phyloP scores from a whole-genome alignment of 2,329 filamentous ascomycete genomes.

The Zopfia rhizophila region DNA sequence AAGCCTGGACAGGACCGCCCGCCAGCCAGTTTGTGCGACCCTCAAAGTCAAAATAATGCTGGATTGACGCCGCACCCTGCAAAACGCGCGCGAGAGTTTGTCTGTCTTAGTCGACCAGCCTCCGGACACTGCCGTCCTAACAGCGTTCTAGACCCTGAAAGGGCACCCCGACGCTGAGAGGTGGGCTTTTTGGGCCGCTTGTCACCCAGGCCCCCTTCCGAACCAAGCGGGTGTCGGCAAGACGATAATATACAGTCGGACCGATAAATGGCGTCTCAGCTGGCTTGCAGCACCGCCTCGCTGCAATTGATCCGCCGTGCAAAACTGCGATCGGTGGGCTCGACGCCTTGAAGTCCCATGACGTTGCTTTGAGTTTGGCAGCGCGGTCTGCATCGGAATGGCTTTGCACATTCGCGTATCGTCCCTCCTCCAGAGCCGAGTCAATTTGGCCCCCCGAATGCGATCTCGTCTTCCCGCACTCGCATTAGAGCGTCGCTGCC shows the following conservation, averaged over 20 bases:
- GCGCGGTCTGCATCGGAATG: too few relatives aligned
- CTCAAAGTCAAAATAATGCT: too few relatives aligned
- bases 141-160: conserved; percentile 39
- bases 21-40: too few relatives aligned
- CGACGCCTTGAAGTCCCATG: conserved; percentile 27
- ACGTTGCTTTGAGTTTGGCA: conserved; percentile 34
- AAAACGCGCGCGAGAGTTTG: too few relatives aligned
- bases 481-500: too few relatives aligned
- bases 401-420: too few relatives aligned
- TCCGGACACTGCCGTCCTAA: conserved; percentile 22
- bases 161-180: conserved; percentile 29
- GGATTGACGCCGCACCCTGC: too few relatives aligned
- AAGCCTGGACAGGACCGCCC: too few relatives aligned
- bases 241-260: conserved; percentile 41
- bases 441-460: too few relatives aligned
- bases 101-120: too few relatives aligned
- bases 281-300: conserved; percentile 35
- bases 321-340: conserved; percentile 13
- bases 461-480: too few relatives aligned
- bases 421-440: too few relatives aligned
- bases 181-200: conserved; percentile 30
- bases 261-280: conserved; percentile 41
- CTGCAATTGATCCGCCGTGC: conserved; percentile 30
- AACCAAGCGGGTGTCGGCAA: conserved; percentile 34
- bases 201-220: conserved; percentile 29